Evolutionary conservation across 176 grass and related monocot genomes (phyloP).

Genomic region (Musa beccarii): DNA sequence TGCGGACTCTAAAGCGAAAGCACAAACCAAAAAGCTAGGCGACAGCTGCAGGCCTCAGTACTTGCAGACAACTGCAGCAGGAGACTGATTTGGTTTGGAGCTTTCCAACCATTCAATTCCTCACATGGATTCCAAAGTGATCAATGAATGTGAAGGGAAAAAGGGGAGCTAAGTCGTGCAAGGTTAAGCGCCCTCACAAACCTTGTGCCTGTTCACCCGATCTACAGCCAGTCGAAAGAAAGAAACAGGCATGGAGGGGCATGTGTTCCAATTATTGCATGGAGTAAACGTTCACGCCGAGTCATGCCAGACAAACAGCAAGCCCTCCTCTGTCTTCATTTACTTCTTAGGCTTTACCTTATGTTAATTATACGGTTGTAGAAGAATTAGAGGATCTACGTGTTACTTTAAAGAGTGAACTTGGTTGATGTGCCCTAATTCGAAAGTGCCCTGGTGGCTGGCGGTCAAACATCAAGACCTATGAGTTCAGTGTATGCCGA

Average conservation of each 20-base stretch:
- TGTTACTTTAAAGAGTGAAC: too few species aligned
- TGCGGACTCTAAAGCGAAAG: not conserved
- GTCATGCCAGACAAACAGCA: too few species aligned
- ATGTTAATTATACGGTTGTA: too few species aligned
- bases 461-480: too few species aligned
- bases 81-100: slow-evolving; percentile 40
- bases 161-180: slow-evolving; percentile 2
- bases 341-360: too few species aligned
- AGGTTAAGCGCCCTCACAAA: not conserved
- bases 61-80: slow-evolving; percentile 38
- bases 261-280: not conserved
- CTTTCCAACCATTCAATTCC: slow-evolving; percentile 31
- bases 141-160: slow-evolving; percentile 44
- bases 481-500: too few species aligned
- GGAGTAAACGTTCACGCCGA: not conserved
- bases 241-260: not conserved
- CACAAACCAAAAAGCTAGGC: not conserved
- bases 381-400: too few species aligned
- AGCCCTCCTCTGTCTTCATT: too few species aligned
- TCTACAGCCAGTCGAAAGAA: not conserved
- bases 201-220: not conserved
- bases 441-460: too few species aligned
- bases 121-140: slow-evolving; percentile 39
- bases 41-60: slow-evolving; percentile 14
- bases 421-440: too few species aligned